Evolutionary conservation across 139 green algal species (phyloP), one percentile per base, ranked within the genome.

Genomic region (Coccomyxa sp.): DNA sequence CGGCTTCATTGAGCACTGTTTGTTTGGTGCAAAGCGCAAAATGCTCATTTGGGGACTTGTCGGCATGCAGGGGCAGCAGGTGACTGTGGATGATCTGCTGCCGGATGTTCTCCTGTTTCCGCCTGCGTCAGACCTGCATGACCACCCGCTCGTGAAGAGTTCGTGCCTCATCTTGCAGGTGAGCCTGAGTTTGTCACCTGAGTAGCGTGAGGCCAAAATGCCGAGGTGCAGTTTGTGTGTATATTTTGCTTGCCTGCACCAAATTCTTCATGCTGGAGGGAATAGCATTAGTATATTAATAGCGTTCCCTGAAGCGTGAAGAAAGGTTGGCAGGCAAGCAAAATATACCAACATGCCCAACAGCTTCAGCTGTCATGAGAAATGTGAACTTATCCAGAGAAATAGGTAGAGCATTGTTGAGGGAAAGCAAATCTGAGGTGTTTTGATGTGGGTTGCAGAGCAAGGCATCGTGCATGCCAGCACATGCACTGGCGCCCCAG

Each of bases 381-480:
- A 71, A 71, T 15, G 63, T 21, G 7, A 51, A 7, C 7, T 51
- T 51, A 51, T 51, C 38, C 7, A n/a, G 60, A 16, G 63, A 71
- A 71, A 71, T 14, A 71, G 63, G 21, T 71, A 9, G 63, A 14
- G 16, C 60, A 68, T 28, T 28, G 63, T 9, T 28, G 63, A 9
- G 63, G 63, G 63, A 11, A 1, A 71, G 21, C 63, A 71, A 51
- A 7, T 51, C 38, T 51, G 38, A 51, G 38, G 38, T 51, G 38
- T 51, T 25, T 71, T 71, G 63, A 25, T 15, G 4, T 63, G 75
- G 28, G 14, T 27, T 91, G 82, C 93, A 97, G 91, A 93, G 91
- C 82, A 91, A 92, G 79, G 91, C 96, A 17, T 96, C 90, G 67
- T 99, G 96, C 90, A 93, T 99, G 89, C 92, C 95, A 23, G 96